Evolutionary conservation across 2,329 filamentous ascomycete species (phyloP).

Genomic region (Colletotrichum endophyticum): DNA sequence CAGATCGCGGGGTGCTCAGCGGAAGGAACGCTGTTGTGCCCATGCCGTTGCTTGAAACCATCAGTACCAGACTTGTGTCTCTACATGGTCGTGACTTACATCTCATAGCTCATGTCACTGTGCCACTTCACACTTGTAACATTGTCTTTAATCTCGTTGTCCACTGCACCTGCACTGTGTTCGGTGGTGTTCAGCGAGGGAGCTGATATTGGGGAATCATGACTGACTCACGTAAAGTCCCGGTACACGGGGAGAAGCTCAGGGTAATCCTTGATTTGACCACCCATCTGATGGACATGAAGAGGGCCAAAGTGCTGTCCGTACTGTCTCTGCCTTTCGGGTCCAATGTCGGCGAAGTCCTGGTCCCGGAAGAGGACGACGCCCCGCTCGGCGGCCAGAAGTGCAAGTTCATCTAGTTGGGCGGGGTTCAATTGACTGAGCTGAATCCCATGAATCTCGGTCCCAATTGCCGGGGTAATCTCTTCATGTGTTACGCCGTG

Average conservation of each 20-base stretch:
- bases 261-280: background rate
- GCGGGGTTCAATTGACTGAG: constrained; percentile 39
- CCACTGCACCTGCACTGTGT: background rate
- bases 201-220: background rate
- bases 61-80: background rate
- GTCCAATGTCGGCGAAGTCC: constrained; percentile 26
- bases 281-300: background rate
- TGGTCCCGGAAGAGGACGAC: constrained; percentile 42
- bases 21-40: background rate
- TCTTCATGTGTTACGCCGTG: background rate
- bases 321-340: background rate
- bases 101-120: background rate
- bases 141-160: background rate
- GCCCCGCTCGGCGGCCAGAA: constrained; percentile 42
- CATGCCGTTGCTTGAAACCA: background rate
- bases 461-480: constrained; percentile 35
- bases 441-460: constrained; percentile 44
- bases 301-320: background rate
- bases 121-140: background rate
- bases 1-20: background rate
- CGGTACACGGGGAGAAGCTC: background rate
- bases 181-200: fast-evolving
- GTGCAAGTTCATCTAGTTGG: constrained; percentile 45
- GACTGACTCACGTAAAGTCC: background rate
- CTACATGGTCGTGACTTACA: background rate